Base-by-base conservation (phyloP, 208 protist genomes). In the Acanthamoeba royreba region DNA sequence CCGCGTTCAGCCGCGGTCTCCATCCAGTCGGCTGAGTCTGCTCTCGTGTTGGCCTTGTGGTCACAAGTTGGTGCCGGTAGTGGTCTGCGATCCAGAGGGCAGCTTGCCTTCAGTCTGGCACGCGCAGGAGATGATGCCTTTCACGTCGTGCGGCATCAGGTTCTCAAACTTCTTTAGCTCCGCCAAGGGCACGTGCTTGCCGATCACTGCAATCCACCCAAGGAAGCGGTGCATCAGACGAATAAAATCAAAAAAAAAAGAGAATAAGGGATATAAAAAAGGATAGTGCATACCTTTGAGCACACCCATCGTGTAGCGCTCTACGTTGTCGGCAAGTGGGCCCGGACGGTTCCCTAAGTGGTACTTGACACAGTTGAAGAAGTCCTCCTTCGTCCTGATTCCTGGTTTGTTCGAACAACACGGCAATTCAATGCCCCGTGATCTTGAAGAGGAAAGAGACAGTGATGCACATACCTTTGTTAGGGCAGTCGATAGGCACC, bases 161-260 rank as follows among this genome's bases (percentile, higher is more conserved):
- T 85, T 85, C n/a, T 85, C 74, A 28, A 85, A 25, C 42, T 85
- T 85, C 74, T 85, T 85, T 28, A 85, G 46, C 74, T 85, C 74
- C 0, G 15, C 42, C 0, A 5, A 19, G n/a, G 38, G 7, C 11
- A 85, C 17, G 43, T 85, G 38, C 43, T 85, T 85, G 74, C 4
- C 38, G n/a, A 85, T 19, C 25, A 85, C 74, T 85, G 43, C 43
- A 13, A 58, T n/a, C n/a, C n/a, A n/a, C n/a, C n/a, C n/a, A n/a
- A n/a, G n/a, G n/a, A n/a, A n/a, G n/a, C n/a, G n/a, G n/a, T n/a
- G n/a, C n/a, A n/a, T n/a, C n/a, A 58, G 49, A n/a, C 22, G 13
- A 22, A n/a, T 58, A 58, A 22, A 58, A n/a, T 13, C 15, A 13
- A 58, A 22, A 58, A 58, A 58, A 58, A 58, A 58, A 58, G 49